A percentile compares a stretch with the other conserved stretches of the same genome.
Evolutionary conservation across 495 filamentous ascomycete genomes (phyloP).

Genomic region (Tuber aestivum): DNA sequence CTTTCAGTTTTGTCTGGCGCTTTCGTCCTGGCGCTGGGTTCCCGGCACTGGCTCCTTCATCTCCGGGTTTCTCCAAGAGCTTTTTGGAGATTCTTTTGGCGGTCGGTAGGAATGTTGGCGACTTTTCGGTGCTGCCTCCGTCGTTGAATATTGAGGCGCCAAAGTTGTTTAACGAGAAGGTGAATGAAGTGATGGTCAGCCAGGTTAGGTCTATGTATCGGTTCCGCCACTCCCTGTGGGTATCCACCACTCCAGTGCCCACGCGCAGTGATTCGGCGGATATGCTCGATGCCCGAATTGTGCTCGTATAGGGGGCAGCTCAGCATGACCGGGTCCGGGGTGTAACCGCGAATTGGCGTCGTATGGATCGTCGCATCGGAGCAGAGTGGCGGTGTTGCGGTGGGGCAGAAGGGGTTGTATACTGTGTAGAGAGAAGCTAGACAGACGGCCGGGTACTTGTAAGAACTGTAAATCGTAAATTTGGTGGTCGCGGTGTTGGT

Average conservation of each 20-base stretch:
- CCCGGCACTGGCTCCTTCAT: not conserved
- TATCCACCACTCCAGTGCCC: constrained; percentile 2
- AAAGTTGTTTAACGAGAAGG: constrained; percentile 14
- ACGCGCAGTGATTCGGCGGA: constrained; percentile 16
- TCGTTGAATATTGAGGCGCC: not conserved
- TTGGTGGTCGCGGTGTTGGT: constrained; percentile 8
- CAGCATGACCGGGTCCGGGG: constrained; percentile 19
- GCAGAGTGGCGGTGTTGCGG: constrained; percentile 14
- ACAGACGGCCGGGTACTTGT: constrained; percentile 17
- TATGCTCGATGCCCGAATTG: constrained; percentile 13
- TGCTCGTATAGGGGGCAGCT: constrained; percentile 16
- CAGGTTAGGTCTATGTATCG: constrained; percentile 8
- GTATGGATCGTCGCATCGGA: constrained; percentile 10
- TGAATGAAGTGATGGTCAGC: constrained; percentile 11
- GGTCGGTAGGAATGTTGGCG: constrained; percentile 12
- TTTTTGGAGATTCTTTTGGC: constrained; percentile 10
- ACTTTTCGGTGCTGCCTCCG: constrained; percentile 4
- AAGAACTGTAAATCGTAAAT: constrained; percentile 14
- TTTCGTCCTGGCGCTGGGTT: not conserved
- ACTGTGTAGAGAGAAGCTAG: constrained; percentile 11
- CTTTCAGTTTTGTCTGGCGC: constrained; percentile 6
- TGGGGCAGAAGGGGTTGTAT: constrained; percentile 10
- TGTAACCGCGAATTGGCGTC: not conserved
- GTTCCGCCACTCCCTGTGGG: not conserved
- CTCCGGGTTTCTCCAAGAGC: constrained; percentile 5